phyloP scores from a whole-genome alignment of 768 basidiomycete species.

The Psilocybe tampanensis region DNA sequence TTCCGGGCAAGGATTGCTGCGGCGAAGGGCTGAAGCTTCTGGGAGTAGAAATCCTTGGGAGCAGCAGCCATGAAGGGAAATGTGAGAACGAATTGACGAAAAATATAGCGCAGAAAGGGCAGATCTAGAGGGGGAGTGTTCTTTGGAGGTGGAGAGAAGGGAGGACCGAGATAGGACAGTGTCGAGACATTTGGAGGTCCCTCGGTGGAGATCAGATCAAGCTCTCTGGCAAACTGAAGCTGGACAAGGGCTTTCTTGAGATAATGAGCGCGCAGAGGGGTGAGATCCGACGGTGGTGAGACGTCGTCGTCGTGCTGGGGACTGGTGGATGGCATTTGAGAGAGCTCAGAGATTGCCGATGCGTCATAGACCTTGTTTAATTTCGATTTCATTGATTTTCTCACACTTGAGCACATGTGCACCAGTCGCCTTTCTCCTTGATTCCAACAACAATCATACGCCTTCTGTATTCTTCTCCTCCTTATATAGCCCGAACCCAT shows the following conservation, averaged over 20 bases:
- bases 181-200: constrained; percentile 49
- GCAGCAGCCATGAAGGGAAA: constrained; percentile 94
- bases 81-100: constrained; percentile 90
- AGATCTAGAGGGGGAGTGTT: constrained; percentile 65
- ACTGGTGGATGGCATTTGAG: not conserved
- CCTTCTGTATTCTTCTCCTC: not conserved
- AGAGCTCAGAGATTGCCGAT: constrained; percentile 3
- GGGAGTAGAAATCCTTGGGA: constrained; percentile 89
- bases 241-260: constrained; percentile 95
- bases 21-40: constrained; percentile 94
- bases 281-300: constrained; percentile 44
- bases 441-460: constrained; percentile 14
- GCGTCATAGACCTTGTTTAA: not conserved
- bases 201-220: constrained; percentile 60
- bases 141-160: constrained; percentile 76
- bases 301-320: constrained; percentile 4
- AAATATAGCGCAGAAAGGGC: constrained; percentile 87
- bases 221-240: constrained; percentile 83
- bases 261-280: constrained; percentile 93
- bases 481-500: not conserved
- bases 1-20: constrained; percentile 82
- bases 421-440: constrained; percentile 1
- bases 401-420: constrained; percentile 10
- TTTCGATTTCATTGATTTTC: not conserved
- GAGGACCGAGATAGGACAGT: constrained; percentile 86